A percentile compares a stretch with the other conserved stretches of the same genome.
Conservation (phyloP, 2,329 filamentous ascomycete species). For the Bipolaris sorokiniana region DNA sequence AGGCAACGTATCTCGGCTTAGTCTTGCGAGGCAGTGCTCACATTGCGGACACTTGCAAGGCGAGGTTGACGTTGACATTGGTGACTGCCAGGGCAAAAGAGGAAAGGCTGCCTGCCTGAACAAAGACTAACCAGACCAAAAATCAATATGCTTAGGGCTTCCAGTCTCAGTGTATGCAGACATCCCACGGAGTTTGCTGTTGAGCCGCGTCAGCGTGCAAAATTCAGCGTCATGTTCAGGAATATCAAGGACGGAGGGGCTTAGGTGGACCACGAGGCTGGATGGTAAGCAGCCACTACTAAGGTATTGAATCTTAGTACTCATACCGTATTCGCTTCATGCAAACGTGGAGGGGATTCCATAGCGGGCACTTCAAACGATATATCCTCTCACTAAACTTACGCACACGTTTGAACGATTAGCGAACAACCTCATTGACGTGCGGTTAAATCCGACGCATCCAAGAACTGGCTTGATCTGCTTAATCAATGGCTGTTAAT, state of each 20-base stretch:
- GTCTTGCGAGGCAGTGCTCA: conserved; percentile 59
- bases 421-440: background rate
- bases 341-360: conserved; percentile 64
- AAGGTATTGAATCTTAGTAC: conserved; percentile 61
- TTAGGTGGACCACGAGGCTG: conserved; percentile 59
- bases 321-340: conserved; percentile 59
- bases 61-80: conserved; percentile 62
- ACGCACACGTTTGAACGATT: conserved; percentile 30
- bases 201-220: conserved; percentile 63
- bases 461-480: conserved; percentile 64
- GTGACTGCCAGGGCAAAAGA: conserved; percentile 31
- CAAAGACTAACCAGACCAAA: conserved; percentile 43
- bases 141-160: conserved; percentile 56
- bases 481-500: conserved; percentile 58
- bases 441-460: background rate
- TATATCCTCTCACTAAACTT: conserved; percentile 37
- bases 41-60: conserved; percentile 61
- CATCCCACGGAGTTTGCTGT: conserved; percentile 54
- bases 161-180: conserved; percentile 54
- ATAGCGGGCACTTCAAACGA: conserved; percentile 63
- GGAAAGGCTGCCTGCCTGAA: background rate
- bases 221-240: conserved; percentile 62
- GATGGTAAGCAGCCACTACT: conserved; percentile 60
- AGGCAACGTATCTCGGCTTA: conserved; percentile 54
- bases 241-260: conserved; percentile 61